Conservation (phyloP, 495 filamentous ascomycete species). For the Neurospora pannonica region DNA sequence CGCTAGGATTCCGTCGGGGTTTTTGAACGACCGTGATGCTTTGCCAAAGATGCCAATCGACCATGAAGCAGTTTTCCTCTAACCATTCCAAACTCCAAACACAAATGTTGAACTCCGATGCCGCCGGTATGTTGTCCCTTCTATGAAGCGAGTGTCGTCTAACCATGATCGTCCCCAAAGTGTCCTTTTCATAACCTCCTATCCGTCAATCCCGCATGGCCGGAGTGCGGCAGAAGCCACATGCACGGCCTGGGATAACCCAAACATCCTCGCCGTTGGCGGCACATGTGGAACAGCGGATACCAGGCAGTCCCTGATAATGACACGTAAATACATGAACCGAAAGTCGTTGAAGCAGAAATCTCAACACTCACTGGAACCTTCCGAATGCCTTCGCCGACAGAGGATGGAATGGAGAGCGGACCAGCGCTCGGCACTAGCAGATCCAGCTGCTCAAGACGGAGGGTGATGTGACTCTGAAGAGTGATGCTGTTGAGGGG, state of each 20-base stretch:
- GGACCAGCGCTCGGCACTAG: not conserved
- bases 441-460: not conserved
- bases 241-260: constrained; percentile 39
- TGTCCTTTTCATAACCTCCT: not conserved
- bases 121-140: not conserved
- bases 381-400: not conserved
- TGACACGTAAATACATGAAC: not conserved
- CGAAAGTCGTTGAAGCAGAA: too few relatives aligned
- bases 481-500: not conserved
- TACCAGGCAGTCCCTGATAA: constrained; percentile 15
- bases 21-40: not conserved
- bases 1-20: not conserved
- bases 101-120: not conserved
- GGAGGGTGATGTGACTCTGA: not conserved
- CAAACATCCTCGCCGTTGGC: constrained; percentile 39
- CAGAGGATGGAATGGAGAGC: not conserved
- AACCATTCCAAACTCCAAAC: not conserved
- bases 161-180: not conserved
- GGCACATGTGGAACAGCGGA: constrained; percentile 22
- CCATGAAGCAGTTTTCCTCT: not conserved
- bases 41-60: not conserved
- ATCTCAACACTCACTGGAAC: constrained; percentile 1
- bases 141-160: not conserved
- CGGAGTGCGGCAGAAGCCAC: constrained; percentile 35
- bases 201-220: constrained; percentile 1